phyloP scores from a whole-genome alignment of 345 rosid species.

The Eucalyptus albens region DNA sequence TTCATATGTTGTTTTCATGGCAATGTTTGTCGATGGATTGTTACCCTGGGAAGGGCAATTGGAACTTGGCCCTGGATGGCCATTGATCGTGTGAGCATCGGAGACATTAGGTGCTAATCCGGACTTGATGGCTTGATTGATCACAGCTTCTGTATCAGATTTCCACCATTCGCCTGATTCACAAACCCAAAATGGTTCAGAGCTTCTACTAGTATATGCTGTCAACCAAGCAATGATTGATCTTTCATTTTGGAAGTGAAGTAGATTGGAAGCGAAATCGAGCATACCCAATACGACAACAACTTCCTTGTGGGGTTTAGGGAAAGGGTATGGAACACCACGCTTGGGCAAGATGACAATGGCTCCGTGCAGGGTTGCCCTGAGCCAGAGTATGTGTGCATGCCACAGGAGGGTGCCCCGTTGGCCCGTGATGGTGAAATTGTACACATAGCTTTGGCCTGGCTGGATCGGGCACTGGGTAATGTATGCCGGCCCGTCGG shows the following conservation, averaged over 20 bases:
- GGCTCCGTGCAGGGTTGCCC: constrained; percentile 82
- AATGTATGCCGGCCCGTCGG: constrained; percentile 91
- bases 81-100: not conserved
- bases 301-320: not conserved
- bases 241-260: not conserved
- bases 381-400: constrained; percentile 89
- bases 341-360: constrained; percentile 49
- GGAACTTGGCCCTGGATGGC: not conserved
- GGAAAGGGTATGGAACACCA: constrained; percentile 65
- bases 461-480: constrained; percentile 90
- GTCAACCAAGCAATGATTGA: not conserved
- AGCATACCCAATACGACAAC: constrained; percentile 32
- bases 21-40: not conserved
- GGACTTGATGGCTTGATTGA: not conserved
- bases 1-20: no score
- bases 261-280: not conserved
- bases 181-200: not conserved
- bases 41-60: not conserved
- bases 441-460: constrained; percentile 57
- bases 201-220: not conserved
- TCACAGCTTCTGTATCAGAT: constrained; percentile 30
- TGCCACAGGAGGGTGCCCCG: constrained; percentile 89
- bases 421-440: constrained; percentile 81
- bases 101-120: not conserved
- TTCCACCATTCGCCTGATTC: constrained; percentile 40